Evolutionary conservation across 148 eudicot species (phyloP), one percentile per base, ranked within the genome.

Genomic region (Vaccinium corymbosum): DNA sequence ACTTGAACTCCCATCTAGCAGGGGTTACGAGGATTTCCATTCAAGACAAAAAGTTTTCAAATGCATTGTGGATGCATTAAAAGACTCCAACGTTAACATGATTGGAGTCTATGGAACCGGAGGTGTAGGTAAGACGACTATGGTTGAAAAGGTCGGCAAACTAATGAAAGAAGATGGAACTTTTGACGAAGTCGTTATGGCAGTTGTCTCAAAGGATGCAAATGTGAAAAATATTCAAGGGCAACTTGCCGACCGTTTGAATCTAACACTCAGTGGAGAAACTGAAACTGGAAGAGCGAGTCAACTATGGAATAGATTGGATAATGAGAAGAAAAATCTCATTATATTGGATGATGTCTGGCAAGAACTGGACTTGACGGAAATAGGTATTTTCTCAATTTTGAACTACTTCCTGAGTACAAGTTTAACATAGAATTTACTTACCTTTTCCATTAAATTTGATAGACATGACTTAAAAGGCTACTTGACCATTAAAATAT

Each of bases 71-170:
- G 13, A 59, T 0, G 64, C 64, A 6, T 59, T 59, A 59, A 59
- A 59, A 59, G 64, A 59, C 64, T 15, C 64, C 19, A 4, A 16
- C 0, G 46, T 29, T 20, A 53, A 79, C 68, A 55, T 2, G 66
- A 59, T 79, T 79, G 81, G 81, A 27, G 68, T 79, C 3, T 56
- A 78, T 51, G 80, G 80, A 78, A 27, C 80, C 0, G 59, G 80
- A 6, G 81, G 81, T 9, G 22, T 79, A 13, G 81, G 81, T 11
- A 79, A 79, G 81, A 79, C 81, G 2, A 55, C 81, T 8, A 55
- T 32, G 66, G 81, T 79, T 1, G 64, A 15, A 79, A 48, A 56
- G 52, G 81, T 56, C 8, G 42, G 6, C 13, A 0, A 56, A 59
- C 46, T 0, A 78, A 2, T 32, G 32, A 49, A 78, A 16, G 22